Evolutionary conservation across 768 basidiomycete species (phyloP), one percentile per base, ranked within the genome.

Genomic region (Leucocoprinus leucothites): DNA sequence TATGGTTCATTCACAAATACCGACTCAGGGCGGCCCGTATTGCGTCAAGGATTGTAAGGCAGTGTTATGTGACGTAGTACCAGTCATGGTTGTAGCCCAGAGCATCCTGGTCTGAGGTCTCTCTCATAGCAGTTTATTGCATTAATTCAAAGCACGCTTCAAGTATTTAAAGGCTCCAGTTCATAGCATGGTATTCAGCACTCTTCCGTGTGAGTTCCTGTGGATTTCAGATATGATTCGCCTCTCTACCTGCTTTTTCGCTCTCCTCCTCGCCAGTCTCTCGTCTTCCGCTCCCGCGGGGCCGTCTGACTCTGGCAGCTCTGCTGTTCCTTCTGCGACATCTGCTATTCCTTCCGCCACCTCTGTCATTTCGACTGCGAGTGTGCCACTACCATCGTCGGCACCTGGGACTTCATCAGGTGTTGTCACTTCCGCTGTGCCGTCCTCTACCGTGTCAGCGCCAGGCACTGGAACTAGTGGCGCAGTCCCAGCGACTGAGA

Each of bases 401-500:
- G 55, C 57, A 24, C 42, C 62, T 8, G 63, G 61, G 19, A 59
- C 48, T 19, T 60, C 64, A n/a, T 58, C 63, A 18, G 19, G 24
- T 26, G 57, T 42, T 13, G 48, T n/a, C 5, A n/a, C 51, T 7
- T 35, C 42, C 3, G 42, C 11, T 34, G n/a, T 21, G 16, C 4
- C 24, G 26, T 16, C 36, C 25, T 48, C 58, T 16, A 56, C 56
- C n/a, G 47, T 67, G 3, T 61, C 64, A 1, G 49, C 58, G 4
- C 55, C 50, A 24, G 42, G 47, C 8, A 48, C 58, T 2, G 28
- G 58, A 19, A 58, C 65, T 19, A 63, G 48, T 6, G 61, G 55
- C 28, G 58, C 66, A 18, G 48, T 63, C 34, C 62, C 67, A 14
- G 58, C 76, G 3, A 61, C 69, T 14, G 73, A 78, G 3, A 81